Conservation (phyloP, 805 yeast species). For the Maudiozyma turicensis region DNA sequence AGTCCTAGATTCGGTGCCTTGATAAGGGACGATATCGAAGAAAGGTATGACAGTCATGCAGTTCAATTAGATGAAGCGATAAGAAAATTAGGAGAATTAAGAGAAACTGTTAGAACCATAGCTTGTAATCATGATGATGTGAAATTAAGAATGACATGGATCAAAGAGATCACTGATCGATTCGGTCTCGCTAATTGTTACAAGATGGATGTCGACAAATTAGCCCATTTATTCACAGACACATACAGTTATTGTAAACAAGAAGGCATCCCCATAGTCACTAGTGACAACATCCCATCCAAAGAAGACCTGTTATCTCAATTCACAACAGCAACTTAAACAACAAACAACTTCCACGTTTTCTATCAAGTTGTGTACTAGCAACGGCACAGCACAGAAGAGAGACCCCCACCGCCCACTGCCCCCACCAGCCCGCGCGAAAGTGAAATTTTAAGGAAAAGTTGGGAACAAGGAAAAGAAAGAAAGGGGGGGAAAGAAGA, state of each 20-base stretch:
- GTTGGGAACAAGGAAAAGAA: background rate
- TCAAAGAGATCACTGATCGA: slow-evolving; percentile 22
- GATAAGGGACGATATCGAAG: slow-evolving; percentile 21
- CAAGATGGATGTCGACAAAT: slow-evolving; percentile 13
- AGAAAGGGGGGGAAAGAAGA: background rate
- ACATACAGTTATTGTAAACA: slow-evolving; percentile 13
- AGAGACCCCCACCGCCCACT: too few relatives aligned
- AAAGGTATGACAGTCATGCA: slow-evolving; percentile 6
- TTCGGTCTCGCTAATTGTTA: slow-evolving; percentile 24
- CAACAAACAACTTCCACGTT: too few relatives aligned
- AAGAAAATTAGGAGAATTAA: slow-evolving; percentile 12
- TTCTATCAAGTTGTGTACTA: too few relatives aligned
- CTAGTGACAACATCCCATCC: background rate
- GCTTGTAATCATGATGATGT: slow-evolving; percentile 7
- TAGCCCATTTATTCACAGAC: slow-evolving; percentile 12
- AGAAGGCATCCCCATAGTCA: background rate
- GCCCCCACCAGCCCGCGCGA: background rate
- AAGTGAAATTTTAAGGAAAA: background rate
- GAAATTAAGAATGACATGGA: slow-evolving; percentile 27
- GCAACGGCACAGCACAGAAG: too few relatives aligned
- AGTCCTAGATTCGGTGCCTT: slow-evolving; percentile 28
- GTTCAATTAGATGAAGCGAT: slow-evolving; percentile 18
- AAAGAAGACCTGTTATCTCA: too few relatives aligned
- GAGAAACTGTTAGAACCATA: background rate
- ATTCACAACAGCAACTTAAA: too few relatives aligned